These are phyloP conservation scores for Brassica balearica DNA, from an alignment of 441 rosid species.

Conservation along the genomic window DNA sequence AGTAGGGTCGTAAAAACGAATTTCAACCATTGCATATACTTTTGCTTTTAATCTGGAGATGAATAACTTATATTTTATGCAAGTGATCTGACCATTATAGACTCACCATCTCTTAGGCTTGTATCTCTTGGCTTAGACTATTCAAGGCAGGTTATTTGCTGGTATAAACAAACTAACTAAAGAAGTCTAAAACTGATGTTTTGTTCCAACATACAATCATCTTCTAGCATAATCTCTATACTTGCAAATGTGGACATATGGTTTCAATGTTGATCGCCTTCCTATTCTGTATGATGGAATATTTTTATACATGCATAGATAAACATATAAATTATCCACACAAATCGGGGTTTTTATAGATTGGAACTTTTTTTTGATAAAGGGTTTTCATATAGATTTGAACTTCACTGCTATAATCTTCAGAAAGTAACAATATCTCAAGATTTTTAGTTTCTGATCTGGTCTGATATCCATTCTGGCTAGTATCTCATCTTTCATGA, in stretches of 20 bases:
- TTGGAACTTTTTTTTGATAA: background rate
- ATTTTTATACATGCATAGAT: background rate
- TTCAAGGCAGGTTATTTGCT: slow-evolving; percentile 4
- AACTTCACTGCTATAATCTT: background rate
- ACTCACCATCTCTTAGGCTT: slow-evolving; percentile 8
- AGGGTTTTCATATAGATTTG: background rate
- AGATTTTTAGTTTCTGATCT: background rate
- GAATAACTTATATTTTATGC: background rate
- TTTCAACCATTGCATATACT: slow-evolving; percentile 21
- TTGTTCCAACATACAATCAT: too few species aligned
- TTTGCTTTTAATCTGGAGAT: background rate
- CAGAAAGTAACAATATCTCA: background rate
- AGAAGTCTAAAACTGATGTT: background rate
- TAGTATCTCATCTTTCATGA: background rate
- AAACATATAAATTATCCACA: background rate
- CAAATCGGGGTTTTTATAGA: background rate
- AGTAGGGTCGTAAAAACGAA: slow-evolving; percentile 22
- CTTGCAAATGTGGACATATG: too few species aligned
- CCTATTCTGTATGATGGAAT: background rate
- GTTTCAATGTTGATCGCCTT: background rate
- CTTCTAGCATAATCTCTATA: too few species aligned
- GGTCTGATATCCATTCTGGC: background rate
- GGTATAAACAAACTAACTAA: background rate
- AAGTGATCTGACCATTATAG: slow-evolving; percentile 17
- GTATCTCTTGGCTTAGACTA: slow-evolving; percentile 10